Evolutionary conservation across 192 early-diverging fungal genomes (phyloP), one percentile per base, ranked within the genome.

Genomic region (Geranomyces variabilis): DNA sequence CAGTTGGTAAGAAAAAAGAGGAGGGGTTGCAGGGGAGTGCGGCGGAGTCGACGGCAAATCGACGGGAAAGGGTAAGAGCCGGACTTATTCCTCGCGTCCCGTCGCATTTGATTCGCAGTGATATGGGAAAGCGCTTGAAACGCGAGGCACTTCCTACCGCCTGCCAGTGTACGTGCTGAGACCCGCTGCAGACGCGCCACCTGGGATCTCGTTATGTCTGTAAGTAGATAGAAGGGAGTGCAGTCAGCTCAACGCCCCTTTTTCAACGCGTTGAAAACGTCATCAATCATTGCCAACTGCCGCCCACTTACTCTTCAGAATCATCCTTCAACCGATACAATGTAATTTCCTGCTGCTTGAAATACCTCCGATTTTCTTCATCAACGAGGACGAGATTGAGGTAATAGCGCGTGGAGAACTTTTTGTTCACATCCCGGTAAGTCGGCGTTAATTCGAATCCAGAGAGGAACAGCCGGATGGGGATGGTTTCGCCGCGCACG

Each of bases 391-490:
- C 96, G 55, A 99, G 86, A 75, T 99, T 99, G 58, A 99, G 80
- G 76, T 96, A 98, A 78, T 99, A 99, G 56, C 97, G 81, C n/a
- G 94, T 94, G 0, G 94, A 96, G 75, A 97, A 99, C 80, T 96
- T 96, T 85, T 97, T 99, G 88, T 99, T 99, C 19, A 99, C 94
- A 76, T 96, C 93, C 56, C 95, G 86, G 83, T 94, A 99, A 24
- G 97, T 98, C n/a, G 97, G 97, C 3, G 96, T 98, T 67, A 99
- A 81, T 66, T 99, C 97, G 71, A 97, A 99, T 0, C 96, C 97
- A 58, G 92, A 90, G 47, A 99, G 84, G 78, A 97, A 98, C 46
- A 99, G 82, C 33, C 97, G 92, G 73, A 99, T 99, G 34, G 97
- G 97, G 71, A 99, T 97, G 8, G 94, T 96, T 77, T 99, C 97